Evolutionary conservation across 176 grass and related monocot species (phyloP).

Genomic region (Triticum aestivum): IWGSC_CS_RefSeq_v2.1 NC_057806.1:263150241-263150740

Average conservation of each 20-base stretch:
- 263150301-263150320: neutral
- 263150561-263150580: slow-evolving; percentile 76
- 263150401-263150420: slow-evolving; percentile 94
- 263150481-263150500: neutral
- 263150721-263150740: slow-evolving; percentile 60
- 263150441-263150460: neutral
- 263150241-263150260: no score
- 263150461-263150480: neutral
- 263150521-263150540: slow-evolving; percentile 26
- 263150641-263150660: slow-evolving; percentile 69
- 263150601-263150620: slow-evolving; percentile 85
- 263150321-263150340: slow-evolving; percentile 43
- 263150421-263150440: slow-evolving; percentile 47
- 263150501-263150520: neutral
- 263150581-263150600: slow-evolving; percentile 85
- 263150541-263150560: slow-evolving; percentile 79
- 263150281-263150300: no score
- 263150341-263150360: slow-evolving; percentile 79
- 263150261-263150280: neutral
- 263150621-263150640: slow-evolving; percentile 93
- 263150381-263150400: slow-evolving; percentile 65
- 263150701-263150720: neutral
- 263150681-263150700: neutral
- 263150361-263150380: slow-evolving; percentile 32
- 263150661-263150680: neutral